These are phyloP conservation scores for Trifolium fragiferum DNA, from an alignment of 306 rosid genomes.

Conservation along the genomic window DNA sequence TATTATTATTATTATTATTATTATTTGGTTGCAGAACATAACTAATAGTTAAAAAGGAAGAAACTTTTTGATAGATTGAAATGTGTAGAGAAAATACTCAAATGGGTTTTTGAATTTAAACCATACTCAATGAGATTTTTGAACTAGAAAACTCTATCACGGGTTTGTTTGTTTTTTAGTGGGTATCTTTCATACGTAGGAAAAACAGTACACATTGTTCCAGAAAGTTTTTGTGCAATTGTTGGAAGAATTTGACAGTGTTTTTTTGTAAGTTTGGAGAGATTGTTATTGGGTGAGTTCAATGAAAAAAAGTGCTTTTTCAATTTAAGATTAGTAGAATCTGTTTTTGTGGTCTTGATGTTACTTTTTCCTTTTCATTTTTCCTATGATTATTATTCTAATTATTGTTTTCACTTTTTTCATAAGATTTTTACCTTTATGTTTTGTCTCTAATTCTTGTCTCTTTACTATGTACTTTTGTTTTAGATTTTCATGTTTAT, in stretches of 20 bases:
- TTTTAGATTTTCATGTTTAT: slow-evolving; percentile 40
- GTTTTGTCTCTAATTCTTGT: slow-evolving; percentile 63
- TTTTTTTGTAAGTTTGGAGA: slow-evolving; percentile 36
- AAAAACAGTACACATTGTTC: slow-evolving; percentile 69
- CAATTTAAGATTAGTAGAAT: slow-evolving; percentile 58
- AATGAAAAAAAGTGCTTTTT: slow-evolving; percentile 45
- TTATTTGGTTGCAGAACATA: slow-evolving; percentile 44
- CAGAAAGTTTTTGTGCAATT: slow-evolving; percentile 50
- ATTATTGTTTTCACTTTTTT: slow-evolving; percentile 26
- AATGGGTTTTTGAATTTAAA: slow-evolving; percentile 26
- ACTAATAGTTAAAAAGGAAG: slow-evolving; percentile 32
- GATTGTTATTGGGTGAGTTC: slow-evolving; percentile 38
- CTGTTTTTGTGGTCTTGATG: slow-evolving; percentile 9
- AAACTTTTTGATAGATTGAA: not conserved
- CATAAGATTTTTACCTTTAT: slow-evolving; percentile 47
- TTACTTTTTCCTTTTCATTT: slow-evolving; percentile 4
- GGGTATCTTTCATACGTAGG: slow-evolving; percentile 56
- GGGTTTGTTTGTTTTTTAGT: slow-evolving; percentile 57
- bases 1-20: slow-evolving; percentile 20
- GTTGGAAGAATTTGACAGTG: slow-evolving; percentile 18
- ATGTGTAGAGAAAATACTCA: not conserved
- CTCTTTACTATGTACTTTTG: slow-evolving; percentile 33
- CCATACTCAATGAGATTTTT: slow-evolving; percentile 40
- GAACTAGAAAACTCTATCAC: slow-evolving; percentile 48
- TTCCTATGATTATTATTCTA: slow-evolving; percentile 44